Conservation (phyloP, 164 flowering plant genomes). For the Magnolia changhungtana region DNA sequence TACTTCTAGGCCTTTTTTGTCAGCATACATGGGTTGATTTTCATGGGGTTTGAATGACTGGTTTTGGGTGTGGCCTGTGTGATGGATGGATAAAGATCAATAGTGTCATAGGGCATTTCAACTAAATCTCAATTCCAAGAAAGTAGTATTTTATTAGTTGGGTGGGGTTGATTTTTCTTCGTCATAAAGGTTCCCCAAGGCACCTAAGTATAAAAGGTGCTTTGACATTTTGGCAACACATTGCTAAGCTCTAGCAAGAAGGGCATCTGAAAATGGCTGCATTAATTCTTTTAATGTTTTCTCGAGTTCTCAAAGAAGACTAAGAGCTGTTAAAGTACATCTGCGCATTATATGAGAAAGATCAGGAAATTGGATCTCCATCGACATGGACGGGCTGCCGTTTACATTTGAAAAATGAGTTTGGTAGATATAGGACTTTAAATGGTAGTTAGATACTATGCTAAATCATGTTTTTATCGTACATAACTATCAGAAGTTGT, state of each 20-base stretch:
- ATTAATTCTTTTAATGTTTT: slow-evolving; percentile 26
- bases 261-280: slow-evolving; percentile 44
- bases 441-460: too few species aligned
- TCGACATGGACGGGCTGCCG: background rate
- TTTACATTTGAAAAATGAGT: background rate
- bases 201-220: slow-evolving; percentile 23
- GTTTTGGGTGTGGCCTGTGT: slow-evolving; percentile 2
- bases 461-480: too few species aligned
- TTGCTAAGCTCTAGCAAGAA: slow-evolving; percentile 37
- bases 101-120: background rate
- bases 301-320: slow-evolving; percentile 26
- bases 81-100: slow-evolving; percentile 1
- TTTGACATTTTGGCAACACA: slow-evolving; percentile 51
- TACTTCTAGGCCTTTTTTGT: background rate
- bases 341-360: background rate
- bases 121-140: slow-evolving; percentile 7
- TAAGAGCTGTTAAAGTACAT: slow-evolving; percentile 14
- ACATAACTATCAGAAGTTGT: too few species aligned
- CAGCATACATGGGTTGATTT: background rate
- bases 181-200: slow-evolving; percentile 19
- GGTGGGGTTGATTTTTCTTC: slow-evolving; percentile 7
- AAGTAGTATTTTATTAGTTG: slow-evolving; percentile 18
- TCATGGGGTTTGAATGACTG: background rate
- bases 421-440: too few species aligned
- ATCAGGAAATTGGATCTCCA: background rate